Conservation (phyloP, 331 rosid species). For the Cydonia oblonga region DNA sequence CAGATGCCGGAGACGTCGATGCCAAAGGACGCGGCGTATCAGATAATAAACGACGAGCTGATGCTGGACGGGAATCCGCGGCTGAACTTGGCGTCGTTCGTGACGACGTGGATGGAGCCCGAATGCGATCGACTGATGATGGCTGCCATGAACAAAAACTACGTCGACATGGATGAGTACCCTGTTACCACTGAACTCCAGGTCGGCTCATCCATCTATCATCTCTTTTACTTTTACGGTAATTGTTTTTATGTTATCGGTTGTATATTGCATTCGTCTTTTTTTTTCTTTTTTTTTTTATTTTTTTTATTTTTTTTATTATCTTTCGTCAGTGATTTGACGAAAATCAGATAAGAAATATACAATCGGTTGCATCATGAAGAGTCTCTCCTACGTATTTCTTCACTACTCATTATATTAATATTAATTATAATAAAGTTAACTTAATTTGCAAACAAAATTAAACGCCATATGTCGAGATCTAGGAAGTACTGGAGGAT, state of each 20-base stretch:
- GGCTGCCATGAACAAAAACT: constrained; percentile 79
- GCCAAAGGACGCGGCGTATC: constrained; percentile 80
- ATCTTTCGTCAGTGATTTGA: neutral
- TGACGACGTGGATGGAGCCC: constrained; percentile 98
- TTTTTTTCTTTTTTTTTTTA: too few species aligned
- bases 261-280: neutral
- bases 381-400: too few species aligned
- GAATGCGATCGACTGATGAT: constrained; percentile 69
- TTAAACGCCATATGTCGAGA: neutral
- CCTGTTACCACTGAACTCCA: constrained; percentile 91
- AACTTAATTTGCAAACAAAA: neutral
- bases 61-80: constrained; percentile 78
- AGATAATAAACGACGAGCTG: constrained; percentile 73
- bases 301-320: too few species aligned
- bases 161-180: constrained; percentile 94
- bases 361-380: neutral
- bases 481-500: neutral
- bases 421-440: too few species aligned
- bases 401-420: too few species aligned
- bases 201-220: constrained; percentile 17
- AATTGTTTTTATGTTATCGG: neutral
- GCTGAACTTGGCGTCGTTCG: constrained; percentile 82
- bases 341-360: too few species aligned
- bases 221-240: neutral
- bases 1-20: constrained; percentile 39